Evolutionary conservation across 139 green algal species (phyloP), one percentile per base, ranked within the genome.

Genomic region (Picochlorum sp.): DNA sequence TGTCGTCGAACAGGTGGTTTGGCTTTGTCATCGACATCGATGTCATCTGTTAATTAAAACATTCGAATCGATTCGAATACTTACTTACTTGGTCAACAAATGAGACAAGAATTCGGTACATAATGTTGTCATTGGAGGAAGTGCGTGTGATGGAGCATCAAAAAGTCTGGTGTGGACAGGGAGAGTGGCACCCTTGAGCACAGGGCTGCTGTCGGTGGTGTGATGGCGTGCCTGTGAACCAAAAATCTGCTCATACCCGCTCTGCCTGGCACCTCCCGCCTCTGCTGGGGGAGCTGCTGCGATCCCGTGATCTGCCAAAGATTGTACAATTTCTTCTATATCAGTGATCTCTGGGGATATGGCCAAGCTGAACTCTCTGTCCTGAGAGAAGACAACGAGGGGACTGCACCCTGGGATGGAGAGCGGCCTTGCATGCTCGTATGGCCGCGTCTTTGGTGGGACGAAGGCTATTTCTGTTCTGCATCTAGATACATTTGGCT

Each of bases 71-170:
- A 14, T 41, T 30, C 3, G 2, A 30, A 7, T 4, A 23, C 21
- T 11, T 41, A 41, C 34, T 41, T 41, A 41, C 2, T 41, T 41
- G 34, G 34, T n/a, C 20, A 74, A 65, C 13, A 86, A 18, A 49
- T 82, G 51, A 47, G 80, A 66, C 38, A 90, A 65, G 68, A 87
- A 81, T 0, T 74, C 66, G 3, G 68, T 62, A 14, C 62, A 74
- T 51, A 90, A 63, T 0, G 58, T 62, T 10, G 30, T 67, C 30
- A 81, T 67, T 5, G 82, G 64, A 32, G 84, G 84, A 73, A 90
- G 63, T 30, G 68, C 84, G 58, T 90, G 84, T 0, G 78, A 85
- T 10, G 84, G 84, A 18, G 76, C 80, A 65, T 90, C 78, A 62
- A 88, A 85, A 62, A 90, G 65, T 28, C 14, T 41, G 34, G 8